A percentile compares a stretch with the other conserved stretches of the same genome.
phyloP scores from a whole-genome alignment of 1,284 basidiomycete genomes.

The Singerocomus rubriflavus region DNA sequence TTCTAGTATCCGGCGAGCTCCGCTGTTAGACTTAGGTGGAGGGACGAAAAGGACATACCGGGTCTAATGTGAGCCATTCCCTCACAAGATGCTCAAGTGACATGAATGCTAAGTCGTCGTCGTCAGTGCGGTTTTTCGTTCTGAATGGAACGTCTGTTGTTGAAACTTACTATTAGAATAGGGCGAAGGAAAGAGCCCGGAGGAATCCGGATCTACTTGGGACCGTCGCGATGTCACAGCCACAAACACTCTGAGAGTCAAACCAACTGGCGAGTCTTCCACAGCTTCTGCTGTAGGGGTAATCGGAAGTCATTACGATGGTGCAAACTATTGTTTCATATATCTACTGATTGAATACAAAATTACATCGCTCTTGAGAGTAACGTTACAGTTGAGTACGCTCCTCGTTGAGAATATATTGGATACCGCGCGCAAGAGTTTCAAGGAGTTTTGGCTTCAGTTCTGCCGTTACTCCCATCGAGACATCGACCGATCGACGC shows the following conservation, averaged over 20 bases:
- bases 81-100: constrained; percentile 44
- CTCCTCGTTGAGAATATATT: constrained; percentile 8
- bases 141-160: not conserved
- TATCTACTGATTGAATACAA: not conserved
- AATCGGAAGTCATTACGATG: not conserved
- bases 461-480: constrained; percentile 21
- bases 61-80: constrained; percentile 57
- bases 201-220: not conserved
- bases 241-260: too few species aligned
- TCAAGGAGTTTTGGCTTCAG: constrained; percentile 19
- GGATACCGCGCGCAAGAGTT: constrained; percentile 16
- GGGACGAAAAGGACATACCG: constrained; percentile 33
- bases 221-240: too few species aligned
- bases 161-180: not conserved
- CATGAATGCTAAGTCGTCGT: constrained; percentile 1
- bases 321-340: not conserved
- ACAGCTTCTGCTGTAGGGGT: not conserved
- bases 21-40: not conserved
- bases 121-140: not conserved
- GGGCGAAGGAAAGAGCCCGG: not conserved
- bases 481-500: constrained; percentile 21
- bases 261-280: not conserved
- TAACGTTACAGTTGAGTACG: not conserved
- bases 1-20: constrained; percentile 40
- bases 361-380: not conserved